phyloP scores from a whole-genome alignment of 1,284 basidiomycete genomes.

The Hemileia vastatrix region DNA sequence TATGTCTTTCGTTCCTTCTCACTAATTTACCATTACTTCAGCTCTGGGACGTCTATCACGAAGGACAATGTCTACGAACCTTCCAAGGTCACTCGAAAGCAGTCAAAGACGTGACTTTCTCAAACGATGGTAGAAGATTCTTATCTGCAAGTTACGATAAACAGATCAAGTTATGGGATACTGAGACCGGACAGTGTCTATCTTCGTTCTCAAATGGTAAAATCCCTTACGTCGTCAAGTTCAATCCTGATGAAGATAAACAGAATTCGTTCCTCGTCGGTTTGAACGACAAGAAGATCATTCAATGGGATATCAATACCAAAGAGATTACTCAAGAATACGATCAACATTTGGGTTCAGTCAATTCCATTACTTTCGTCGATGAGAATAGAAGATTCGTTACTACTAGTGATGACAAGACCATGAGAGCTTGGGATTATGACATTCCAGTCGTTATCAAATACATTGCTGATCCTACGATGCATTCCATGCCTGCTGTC shows the following conservation, averaged over 20 bases:
- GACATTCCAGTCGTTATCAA: conserved; percentile 44
- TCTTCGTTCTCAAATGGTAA: background rate
- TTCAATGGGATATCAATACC: conserved; percentile 31
- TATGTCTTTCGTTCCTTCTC: background rate
- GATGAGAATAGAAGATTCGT: conserved; percentile 40
- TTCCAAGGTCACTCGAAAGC: conserved; percentile 2
- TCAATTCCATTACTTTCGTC: conserved; percentile 42
- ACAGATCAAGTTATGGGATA: conserved; percentile 8
- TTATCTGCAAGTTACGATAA: background rate
- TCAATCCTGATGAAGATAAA: background rate
- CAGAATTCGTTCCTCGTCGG: background rate
- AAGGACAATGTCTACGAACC: conserved; percentile 5
- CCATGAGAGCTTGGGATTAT: conserved; percentile 42
- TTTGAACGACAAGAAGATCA: background rate
- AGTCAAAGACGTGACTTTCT: conserved; percentile 1
- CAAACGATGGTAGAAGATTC: conserved; percentile 6
- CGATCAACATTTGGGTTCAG: conserved; percentile 36
- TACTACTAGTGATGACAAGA: conserved; percentile 43
- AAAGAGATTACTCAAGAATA: conserved; percentile 38
- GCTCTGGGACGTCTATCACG: conserved; percentile 3
- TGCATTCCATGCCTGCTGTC: conserved; percentile 42
- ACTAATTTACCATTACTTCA: background rate
- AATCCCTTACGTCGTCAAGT: conserved; percentile 5
- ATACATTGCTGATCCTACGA: conserved; percentile 39
- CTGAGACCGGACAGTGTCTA: conserved; percentile 1